These are phyloP conservation scores for Metschnikowia rubicola DNA, from an alignment of 805 yeast species.

Conservation along the genomic window DNA sequence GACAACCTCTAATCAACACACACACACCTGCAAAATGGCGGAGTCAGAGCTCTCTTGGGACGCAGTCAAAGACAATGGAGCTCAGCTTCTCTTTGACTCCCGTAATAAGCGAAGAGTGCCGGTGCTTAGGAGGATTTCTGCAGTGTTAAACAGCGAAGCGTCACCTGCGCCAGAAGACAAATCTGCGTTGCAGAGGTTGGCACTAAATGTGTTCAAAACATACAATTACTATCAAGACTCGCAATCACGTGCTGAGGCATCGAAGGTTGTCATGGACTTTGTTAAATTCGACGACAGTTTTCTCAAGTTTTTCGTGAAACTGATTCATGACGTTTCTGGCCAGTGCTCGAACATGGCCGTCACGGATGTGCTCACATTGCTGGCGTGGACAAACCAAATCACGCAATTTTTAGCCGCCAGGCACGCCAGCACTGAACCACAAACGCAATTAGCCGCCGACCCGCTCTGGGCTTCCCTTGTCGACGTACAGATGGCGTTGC, in stretches of 20 bases:
- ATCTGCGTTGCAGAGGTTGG: conserved; percentile 19
- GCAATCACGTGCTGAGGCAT: conserved; percentile 43
- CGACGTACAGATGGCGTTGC: conserved; percentile 33
- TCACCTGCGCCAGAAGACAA: conserved; percentile 3
- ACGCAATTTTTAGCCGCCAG: conserved; percentile 4
- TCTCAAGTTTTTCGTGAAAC: conserved; percentile 35
- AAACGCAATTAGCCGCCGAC: conserved; percentile 17
- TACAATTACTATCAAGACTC: conserved; percentile 51
- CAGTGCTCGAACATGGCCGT: conserved; percentile 44
- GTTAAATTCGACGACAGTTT: conserved; percentile 30
- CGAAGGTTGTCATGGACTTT: conserved; percentile 36
- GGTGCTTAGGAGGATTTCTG: conserved; percentile 28
- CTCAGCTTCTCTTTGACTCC: conserved; percentile 28
- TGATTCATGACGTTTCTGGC: conserved; percentile 29
- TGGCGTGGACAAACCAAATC: conserved; percentile 51
- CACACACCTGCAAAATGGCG: conserved; percentile 1
- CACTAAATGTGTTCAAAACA: conserved; percentile 41
- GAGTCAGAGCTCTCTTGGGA: conserved; percentile 9
- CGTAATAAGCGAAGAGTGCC: conserved; percentile 34
- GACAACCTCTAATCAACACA: background rate
- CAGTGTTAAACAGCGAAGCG: conserved; percentile 19
- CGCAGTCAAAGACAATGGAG: conserved; percentile 18
- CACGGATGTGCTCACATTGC: conserved; percentile 52
- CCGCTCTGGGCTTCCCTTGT: conserved; percentile 4
- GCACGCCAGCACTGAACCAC: conserved; percentile 7